Evolutionary conservation across 805 yeast genomes (phyloP).

Genomic region (Candida vartiovaarae): DNA sequence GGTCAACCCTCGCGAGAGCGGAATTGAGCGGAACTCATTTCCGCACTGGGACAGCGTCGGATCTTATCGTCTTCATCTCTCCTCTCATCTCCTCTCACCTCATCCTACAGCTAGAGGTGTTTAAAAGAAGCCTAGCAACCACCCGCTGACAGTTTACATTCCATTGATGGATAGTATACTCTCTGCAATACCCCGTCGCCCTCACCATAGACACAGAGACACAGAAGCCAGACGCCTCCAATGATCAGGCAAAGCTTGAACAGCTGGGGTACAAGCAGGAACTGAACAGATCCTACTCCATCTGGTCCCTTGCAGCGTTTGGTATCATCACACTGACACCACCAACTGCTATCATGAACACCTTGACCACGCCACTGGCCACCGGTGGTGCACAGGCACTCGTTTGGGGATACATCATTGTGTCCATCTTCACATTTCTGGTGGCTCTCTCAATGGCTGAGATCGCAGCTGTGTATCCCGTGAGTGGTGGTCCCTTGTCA

Average conservation of each 20-base stretch:
- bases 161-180: not conserved
- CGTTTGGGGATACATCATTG: conserved; percentile 24
- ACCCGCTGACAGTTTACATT: not conserved
- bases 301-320: conserved; percentile 18
- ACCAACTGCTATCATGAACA: conserved; percentile 21
- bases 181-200: not conserved
- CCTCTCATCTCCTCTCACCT: too few relatives aligned
- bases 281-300: conserved; percentile 20
- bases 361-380: conserved; percentile 18
- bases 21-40: too few relatives aligned
- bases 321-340: conserved; percentile 23
- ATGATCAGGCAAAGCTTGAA: conserved; percentile 15
- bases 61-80: too few relatives aligned
- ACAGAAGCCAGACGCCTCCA: not conserved
- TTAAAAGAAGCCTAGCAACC: not conserved
- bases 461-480: conserved; percentile 28
- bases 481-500: conserved; percentile 29
- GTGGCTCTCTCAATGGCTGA: conserved; percentile 25
- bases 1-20: too few relatives aligned
- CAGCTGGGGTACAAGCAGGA: conserved; percentile 23
- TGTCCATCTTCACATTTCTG: conserved; percentile 18
- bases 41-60: too few relatives aligned
- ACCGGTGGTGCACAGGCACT: conserved; percentile 24
- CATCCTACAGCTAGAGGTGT: not conserved
- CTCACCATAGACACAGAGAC: conserved; percentile 8